Conservation (phyloP, 1,139 yeast species). For the Geotrichum histeridarum region DNA sequence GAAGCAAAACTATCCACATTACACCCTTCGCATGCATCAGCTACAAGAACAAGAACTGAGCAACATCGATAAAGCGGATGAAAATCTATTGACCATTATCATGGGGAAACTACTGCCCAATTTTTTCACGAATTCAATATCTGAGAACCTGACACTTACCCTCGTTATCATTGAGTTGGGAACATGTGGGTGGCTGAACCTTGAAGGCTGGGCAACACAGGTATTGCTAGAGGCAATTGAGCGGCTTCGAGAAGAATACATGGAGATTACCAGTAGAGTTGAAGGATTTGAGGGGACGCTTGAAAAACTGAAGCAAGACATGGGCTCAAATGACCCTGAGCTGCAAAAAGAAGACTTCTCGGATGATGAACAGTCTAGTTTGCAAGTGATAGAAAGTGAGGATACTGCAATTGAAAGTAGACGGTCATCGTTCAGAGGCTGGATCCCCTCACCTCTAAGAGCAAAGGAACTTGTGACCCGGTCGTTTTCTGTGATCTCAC, state of each 20-base stretch:
- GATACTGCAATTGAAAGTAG: not conserved
- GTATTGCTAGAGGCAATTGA: conserved; percentile 2
- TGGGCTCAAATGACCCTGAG: not conserved
- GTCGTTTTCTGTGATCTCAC: not conserved
- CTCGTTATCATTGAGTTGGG: conserved; percentile 14
- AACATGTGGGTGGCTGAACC: conserved; percentile 14
- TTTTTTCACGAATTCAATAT: conserved; percentile 9
- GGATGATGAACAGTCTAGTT: not conserved
- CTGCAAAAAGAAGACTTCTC: not conserved
- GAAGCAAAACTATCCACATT: conserved; percentile 6
- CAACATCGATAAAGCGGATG: not conserved
- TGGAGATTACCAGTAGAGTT: not conserved
- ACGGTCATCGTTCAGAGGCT: not conserved
- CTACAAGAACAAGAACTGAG: not conserved
- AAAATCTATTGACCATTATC: not conserved
- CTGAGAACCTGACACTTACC: conserved; percentile 15
- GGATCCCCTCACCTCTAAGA: not conserved
- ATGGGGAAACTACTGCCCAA: conserved; percentile 1
- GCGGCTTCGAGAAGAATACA: conserved; percentile 1
- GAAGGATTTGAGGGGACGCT: conserved; percentile 6
- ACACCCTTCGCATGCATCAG: not conserved
- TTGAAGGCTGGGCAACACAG: conserved; percentile 15
- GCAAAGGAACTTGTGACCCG: not conserved
- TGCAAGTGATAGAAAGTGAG: not conserved
- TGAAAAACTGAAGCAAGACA: not conserved